Percentiles rank a stretch among this genome's conserved stretches.
These are phyloP conservation scores for Brassica hybrid DNA, from an alignment of 441 rosid genomes.

Conservation along the genomic window DNA sequence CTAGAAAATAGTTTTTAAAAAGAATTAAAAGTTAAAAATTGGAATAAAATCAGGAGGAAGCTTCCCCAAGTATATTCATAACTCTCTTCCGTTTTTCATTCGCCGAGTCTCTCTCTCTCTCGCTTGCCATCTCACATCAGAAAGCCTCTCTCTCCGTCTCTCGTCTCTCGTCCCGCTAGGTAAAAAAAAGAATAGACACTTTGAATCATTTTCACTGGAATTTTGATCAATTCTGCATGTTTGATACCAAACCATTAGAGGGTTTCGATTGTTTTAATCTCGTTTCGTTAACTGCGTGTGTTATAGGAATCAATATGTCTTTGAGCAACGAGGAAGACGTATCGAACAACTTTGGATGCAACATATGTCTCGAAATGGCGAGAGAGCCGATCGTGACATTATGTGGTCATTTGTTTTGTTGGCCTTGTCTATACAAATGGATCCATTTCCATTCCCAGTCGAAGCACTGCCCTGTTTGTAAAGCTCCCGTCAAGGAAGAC, in stretches of 20 bases:
- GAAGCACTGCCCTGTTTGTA: slow-evolving; percentile 86
- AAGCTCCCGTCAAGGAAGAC: slow-evolving; percentile 81
- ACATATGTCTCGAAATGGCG: slow-evolving; percentile 91
- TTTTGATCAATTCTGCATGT: background rate
- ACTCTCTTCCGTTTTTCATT: slow-evolving; percentile 19
- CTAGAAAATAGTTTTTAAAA: background rate
- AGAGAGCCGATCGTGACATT: slow-evolving; percentile 92
- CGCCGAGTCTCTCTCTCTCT: slow-evolving; percentile 16
- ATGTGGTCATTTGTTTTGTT: slow-evolving; percentile 94
- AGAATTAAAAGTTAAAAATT: background rate
- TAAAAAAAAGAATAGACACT: slow-evolving; percentile 1
- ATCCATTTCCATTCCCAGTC: slow-evolving; percentile 77
- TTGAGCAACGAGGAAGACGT: slow-evolving; percentile 46
- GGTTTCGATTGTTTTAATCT: background rate
- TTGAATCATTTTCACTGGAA: background rate
- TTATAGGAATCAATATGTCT: slow-evolving; percentile 29
- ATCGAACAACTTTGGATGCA: slow-evolving; percentile 82
- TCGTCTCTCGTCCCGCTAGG: background rate
- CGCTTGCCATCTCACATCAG: slow-evolving; percentile 1
- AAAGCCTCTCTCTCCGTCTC: background rate
- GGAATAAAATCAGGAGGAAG: background rate
- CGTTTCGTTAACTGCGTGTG: background rate
- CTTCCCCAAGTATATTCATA: background rate
- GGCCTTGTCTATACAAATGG: slow-evolving; percentile 99
- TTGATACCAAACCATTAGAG: background rate